Evolutionary conservation across 2,329 filamentous ascomycete species (phyloP), one percentile per base, ranked within the genome.

Genomic region (Neonectria sp.): DNA sequence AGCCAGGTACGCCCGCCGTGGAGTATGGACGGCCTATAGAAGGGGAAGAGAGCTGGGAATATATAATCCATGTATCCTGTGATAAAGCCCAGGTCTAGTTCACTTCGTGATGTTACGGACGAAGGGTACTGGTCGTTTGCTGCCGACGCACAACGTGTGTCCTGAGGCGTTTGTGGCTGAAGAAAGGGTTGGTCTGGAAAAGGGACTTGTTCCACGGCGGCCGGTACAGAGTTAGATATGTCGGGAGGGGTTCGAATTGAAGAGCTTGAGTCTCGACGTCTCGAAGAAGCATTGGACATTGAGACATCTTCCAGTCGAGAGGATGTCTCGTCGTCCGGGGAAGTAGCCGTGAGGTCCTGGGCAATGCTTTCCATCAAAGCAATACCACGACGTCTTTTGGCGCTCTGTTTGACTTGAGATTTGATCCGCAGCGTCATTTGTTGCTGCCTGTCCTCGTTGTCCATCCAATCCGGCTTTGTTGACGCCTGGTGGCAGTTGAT

Each of bases 21-120:
- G 7, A 84, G 76, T 2, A 87, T 68, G 3, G 81, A 78, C 0
- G 87, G 87, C 3, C 81, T 82, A 75, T 89, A 89, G 68, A 88
- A 87, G 1, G 88, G 88, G 70, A 86, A 89, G 3, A 89, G 76
- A 61, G 87, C 85, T 1, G 87, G 86, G 63, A 89, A 82, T 9
- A 82, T 72, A 29, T 72, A 73, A 27, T 80, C 77, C 12, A 82
- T 69, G 62, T 81, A 82, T 24, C 58, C 49, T 8, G 60, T 48
- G 40, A 66, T 60, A 55, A 46, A 60, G 31, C 63, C 67, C 51
- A 68, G 60, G 6, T 65, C 66, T 21, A 53, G 12, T 15, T 60
- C 55, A 17, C 49, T 60, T 9, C 21, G 53, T n/a, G 33, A 31
- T 15, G 35, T 24, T n/a, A n/a, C 27, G 21, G 35, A 37, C 8